Evolutionary conservation across 2,329 filamentous ascomycete species (phyloP), one percentile per base, ranked within the genome.

Genomic region (Fusarium burgessii): DNA sequence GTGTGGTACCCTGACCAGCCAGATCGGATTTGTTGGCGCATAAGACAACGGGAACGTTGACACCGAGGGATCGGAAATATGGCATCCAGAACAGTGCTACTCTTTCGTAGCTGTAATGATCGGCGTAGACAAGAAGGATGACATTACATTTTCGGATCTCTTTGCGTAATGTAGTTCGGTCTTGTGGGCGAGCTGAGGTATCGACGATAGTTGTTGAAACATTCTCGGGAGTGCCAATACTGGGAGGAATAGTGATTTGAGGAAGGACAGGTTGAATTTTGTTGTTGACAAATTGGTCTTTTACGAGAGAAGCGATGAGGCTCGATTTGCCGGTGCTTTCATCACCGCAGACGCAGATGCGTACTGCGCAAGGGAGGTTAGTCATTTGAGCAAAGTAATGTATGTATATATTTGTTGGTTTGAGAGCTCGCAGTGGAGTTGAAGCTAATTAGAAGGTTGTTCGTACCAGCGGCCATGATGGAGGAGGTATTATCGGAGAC

Each of bases 11-110:
- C 74, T 92, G 91, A 6, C 88, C 89, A 5, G 90, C 89, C 58
- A 98, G 85, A 77, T 99, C 96, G n/a, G 94, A 93, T 82, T 99
- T 99, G 85, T 98, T 98, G 78, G 96, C 94, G 78, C 96, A 98
- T 61, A 99, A 85, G 46, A 99, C 95, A 14, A 99, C 96, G 0
- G 96, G 96, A 25, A 99, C 94, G 79, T 99, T 99, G 78, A 99
- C 96, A n/a, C 96, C 96, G 41, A 99, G 88, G 7, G 95, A 97
- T 67, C 96, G 92, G 78, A 99, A 98, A 82, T 98, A 97, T 14
- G 96, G 96, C 89, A 99, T 92, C 96, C 96, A 99, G 82, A 98
- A 99, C 47, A 99, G 86, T 6, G 95, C 96, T 6, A 99, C 95
- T 40, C 96, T 88, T 80, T 99, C 96, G 84, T 98, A 99, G 86